Percentiles rank a stretch among this genome's conserved stretches.
Evolutionary conservation across 1,139 yeast species (phyloP).

Genomic region (Saccharomyces hybrid): DNA sequence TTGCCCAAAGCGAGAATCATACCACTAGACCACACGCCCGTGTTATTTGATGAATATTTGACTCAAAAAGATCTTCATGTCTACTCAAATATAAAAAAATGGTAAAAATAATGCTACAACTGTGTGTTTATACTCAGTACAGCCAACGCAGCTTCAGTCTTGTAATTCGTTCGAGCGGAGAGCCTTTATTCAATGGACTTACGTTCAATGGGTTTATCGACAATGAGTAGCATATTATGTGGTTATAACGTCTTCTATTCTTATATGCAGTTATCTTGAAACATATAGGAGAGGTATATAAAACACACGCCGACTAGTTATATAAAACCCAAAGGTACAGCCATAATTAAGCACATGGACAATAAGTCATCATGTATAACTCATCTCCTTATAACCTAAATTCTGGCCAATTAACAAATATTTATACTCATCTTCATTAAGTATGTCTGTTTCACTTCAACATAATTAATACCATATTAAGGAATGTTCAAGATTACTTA

Average conservation of each 20-base stretch:
- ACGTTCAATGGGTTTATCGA: background rate
- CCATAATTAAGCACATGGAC: too few species aligned
- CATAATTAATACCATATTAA: too few species aligned
- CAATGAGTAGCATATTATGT: background rate
- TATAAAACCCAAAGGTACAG: too few species aligned
- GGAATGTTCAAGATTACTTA: too few species aligned
- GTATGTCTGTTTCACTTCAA: too few species aligned
- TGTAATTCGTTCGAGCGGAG: background rate
- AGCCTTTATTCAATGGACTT: background rate
- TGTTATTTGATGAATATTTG: background rate
- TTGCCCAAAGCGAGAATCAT: constrained; percentile 9
- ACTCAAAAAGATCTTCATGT: background rate
- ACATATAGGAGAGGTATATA: too few species aligned
- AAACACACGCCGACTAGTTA: too few species aligned
- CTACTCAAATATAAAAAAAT: background rate
- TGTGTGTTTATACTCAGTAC: background rate
- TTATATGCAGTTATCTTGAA: background rate
- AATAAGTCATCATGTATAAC: too few species aligned
- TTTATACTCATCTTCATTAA: too few species aligned
- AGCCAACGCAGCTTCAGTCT: background rate
- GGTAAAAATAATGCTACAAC: background rate
- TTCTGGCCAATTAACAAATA: too few species aligned
- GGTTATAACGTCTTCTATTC: background rate
- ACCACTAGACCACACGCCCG: constrained; percentile 10
- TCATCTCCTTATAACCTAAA: too few species aligned